Evolutionary conservation across 2,329 filamentous ascomycete genomes (phyloP), one percentile per base, ranked within the genome.

Genomic region (Rhynchosporium secalis): DNA sequence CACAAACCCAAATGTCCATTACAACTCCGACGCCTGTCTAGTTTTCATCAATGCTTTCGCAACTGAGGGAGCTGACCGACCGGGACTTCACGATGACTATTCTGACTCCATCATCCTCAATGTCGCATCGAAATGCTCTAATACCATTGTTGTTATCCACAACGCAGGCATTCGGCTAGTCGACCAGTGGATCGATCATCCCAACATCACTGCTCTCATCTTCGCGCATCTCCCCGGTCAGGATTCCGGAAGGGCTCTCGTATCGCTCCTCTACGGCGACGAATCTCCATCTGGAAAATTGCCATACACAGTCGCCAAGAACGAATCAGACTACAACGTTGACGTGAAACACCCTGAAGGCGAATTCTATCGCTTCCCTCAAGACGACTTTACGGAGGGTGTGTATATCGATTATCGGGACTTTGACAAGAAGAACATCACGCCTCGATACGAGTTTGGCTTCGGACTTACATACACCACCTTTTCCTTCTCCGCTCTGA

Each of bases 231-330:
- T 86, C 45, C 83, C 85, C 0, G 86, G 86, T 9, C 80, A 88
- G 70, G 81, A 89, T 68, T 81, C 79, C 28, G 86, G 86, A 15
- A 83, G 85, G 65, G 76, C 84, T 4, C 80, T 88, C 45, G 81
- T 81, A 3, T 83, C 86, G 67, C 75, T 88, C 13, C 79, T 89
- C 26, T 92, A 92, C 62, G 92, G 92, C 4, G 82, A 88, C 28
- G 80, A 86, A 12, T 13, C 92, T 90, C 68, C 86, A 0, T 91
- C 85, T 55, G 92, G 92, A 15, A 87, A 88, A 58, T 78, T 96
- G 9, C 92, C 92, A 0, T 96, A 94, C 76, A 95, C 87, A 45
- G 12, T 43, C 4, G 8, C 40, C 9, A 12, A 12, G 10, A 43
- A 43, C 40, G 40, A 43, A 12, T 43, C 40, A 12, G 40, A 43